Percentiles rank a stretch among this genome's conserved stretches.
Conservation (phyloP, 148 eudicot genomes). For the Rhododendron kiyosumense region DNA sequence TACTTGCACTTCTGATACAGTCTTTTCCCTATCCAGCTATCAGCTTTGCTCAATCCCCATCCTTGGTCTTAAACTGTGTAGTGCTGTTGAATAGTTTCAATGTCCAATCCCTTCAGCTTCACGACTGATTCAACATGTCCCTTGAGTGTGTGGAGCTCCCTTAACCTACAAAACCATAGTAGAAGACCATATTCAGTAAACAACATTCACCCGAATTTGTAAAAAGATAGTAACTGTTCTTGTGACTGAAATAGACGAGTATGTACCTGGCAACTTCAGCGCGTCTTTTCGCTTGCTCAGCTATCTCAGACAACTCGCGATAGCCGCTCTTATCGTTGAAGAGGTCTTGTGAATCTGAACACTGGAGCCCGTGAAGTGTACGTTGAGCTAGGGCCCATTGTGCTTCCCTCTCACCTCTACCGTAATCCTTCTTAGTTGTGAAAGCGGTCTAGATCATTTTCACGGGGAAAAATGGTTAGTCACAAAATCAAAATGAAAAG, state of each 20-base stretch:
- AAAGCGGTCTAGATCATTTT: conserved; percentile 32
- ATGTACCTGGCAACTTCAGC: conserved; percentile 60
- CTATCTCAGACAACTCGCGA: conserved; percentile 37
- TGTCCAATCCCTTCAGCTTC: conserved; percentile 63
- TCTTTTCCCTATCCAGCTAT: neutral
- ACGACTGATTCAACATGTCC: conserved; percentile 66
- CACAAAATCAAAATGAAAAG: neutral
- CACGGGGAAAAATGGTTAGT: no score
- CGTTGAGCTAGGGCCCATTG: conserved; percentile 56
- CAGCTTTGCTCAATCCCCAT: neutral
- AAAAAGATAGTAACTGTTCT: neutral
- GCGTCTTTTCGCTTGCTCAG: conserved; percentile 44
- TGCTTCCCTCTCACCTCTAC: conserved; percentile 57
- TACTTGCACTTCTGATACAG: neutral
- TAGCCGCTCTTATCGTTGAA: conserved; percentile 21
- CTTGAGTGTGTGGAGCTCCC: conserved; percentile 65
- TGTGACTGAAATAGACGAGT: neutral
- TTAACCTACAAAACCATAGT: conserved; percentile 29
- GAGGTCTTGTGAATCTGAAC: conserved; percentile 11
- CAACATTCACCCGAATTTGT: no score
- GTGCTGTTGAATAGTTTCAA: conserved; percentile 48
- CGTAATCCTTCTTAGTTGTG: conserved; percentile 56
- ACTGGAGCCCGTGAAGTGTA: conserved; percentile 52
- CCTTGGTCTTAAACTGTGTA: conserved; percentile 32
- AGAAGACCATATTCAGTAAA: no score